Evolutionary conservation across 306 rosid genomes (phyloP), one percentile per base, ranked within the genome.

Genomic region (Cicer bijugum): DNA sequence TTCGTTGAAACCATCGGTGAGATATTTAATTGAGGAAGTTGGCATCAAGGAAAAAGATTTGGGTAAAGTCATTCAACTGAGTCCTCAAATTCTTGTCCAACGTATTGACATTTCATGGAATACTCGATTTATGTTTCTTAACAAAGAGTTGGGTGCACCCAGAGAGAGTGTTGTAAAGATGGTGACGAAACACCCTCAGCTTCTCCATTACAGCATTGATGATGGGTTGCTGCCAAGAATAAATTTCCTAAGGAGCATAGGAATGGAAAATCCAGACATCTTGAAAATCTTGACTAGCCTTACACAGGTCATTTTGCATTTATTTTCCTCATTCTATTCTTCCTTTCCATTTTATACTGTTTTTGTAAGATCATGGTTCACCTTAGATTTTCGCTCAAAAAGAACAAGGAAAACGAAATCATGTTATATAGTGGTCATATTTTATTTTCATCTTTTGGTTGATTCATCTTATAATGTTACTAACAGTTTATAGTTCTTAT

Each of bases 151-250:
- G 79, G 97, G 90, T 72, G 99, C 99, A 40, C 89, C 99, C 19
- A 88, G 88, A 80, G 97, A 91, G 63, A 90, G 85, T 77, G 67
- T 95, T 61, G 97, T 91, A 76, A 95, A 95, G 86, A 95, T 95
- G 99, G 99, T 95, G 40, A 91, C 74, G 0, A 95, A 90, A 77
- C 99, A 95, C 80, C 99, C 99, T 4, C 99, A 95, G 82, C 87
- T 95, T 72, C 97, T 95, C 44, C 97, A 95, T 81, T 95, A 95
- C 84, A 95, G 99, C 85, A 95, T 95, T 23, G 89, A 88, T 20
- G 96, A 81, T 56, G 99, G 99, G 64, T 85, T 95, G 47, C 85
- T 88, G 12, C 99, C 99, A 28, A 87, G 96, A 85, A 95, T 95
- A 83, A 95, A 95, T 74, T 95, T 95, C 83, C 82, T 95, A 33